Base-by-base conservation (phyloP, 2,329 filamentous ascomycete genomes). In the Nannizziopsis barbatae region DNA sequence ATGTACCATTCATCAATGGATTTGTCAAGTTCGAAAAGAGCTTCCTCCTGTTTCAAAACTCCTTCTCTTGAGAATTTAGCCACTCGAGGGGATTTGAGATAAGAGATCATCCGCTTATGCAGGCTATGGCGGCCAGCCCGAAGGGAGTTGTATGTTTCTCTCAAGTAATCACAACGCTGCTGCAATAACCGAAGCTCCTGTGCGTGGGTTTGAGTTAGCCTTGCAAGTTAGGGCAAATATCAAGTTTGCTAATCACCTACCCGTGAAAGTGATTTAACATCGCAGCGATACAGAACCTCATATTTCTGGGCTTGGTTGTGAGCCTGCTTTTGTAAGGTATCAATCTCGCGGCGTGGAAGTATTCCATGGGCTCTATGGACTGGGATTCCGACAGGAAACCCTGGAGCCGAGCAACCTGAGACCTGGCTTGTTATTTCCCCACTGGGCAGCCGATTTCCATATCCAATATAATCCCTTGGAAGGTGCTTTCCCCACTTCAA, bases 1-100 rank as follows among this genome's bases (percentile, higher is more conserved):
- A 69, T 73, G 42, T 85, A 79, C 81, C 85, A 89, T 60, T 87
- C 83, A 58, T 89, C 85, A 53, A 90, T 89, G 2, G 81, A 84
- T 12, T 75, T 70, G 60, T 90, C 84, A 5, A 90, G 75, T 62
- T 88, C 84, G 1, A 80, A 78, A 9, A 90, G 72, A 1, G 83
- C 83, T 64, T 89, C 84, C 63, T 89, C 84, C 61, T 89, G 84
- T 67, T 83, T 85, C 37, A 89, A 72, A 62, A 90, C 78, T 15
- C 80, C 80, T 52, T 88, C 83, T 53, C 81, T 75, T 55, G 80
- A 86, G 62, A 88, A 86, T 55, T 78, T 81, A 49, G 81, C 78
- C 4, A 78, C 76, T 30, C 83, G 77, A 7, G 83, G 80, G 14
- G 81, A 83, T 44, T 83, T 81, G 8, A 89, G 75, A 58, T 86